Conservation (phyloP, 202 grass and related monocot genomes). For the Sporobolus alterniflorus region DNA sequence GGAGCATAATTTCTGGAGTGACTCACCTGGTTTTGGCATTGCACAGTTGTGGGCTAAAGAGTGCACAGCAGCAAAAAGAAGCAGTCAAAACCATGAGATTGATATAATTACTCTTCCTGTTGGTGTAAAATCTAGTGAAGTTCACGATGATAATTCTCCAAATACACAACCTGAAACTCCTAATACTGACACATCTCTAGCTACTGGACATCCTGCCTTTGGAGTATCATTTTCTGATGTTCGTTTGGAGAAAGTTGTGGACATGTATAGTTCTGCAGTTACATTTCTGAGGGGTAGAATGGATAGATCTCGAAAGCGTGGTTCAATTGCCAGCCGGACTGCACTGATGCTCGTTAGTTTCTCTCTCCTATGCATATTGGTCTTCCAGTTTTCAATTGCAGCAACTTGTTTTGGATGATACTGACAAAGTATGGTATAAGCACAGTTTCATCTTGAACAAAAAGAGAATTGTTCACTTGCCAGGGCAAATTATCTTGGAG, state of each 20-base stretch:
- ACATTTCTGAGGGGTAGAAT: conserved; percentile 74
- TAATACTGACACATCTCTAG: conserved; percentile 26
- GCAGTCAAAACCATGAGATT: conserved; percentile 46
- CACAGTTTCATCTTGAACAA: not conserved
- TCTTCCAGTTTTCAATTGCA: not conserved
- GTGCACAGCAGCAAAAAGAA: conserved; percentile 30
- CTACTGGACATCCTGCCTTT: conserved; percentile 41
- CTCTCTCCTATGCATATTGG: conserved; percentile 26
- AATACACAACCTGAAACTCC: conserved; percentile 31
- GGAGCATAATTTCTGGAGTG: conserved; percentile 60
- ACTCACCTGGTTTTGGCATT: conserved; percentile 74
- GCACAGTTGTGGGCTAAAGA: conserved; percentile 86
- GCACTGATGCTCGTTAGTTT: conserved; percentile 86
- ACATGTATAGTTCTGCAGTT: conserved; percentile 72
- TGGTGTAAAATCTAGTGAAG: conserved; percentile 70
- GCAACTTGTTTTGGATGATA: not conserved
- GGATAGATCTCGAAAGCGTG: conserved; percentile 69
- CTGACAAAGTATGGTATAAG: conserved; percentile 19
- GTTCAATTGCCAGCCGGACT: conserved; percentile 64
- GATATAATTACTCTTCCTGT: conserved; percentile 74
- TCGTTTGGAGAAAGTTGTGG: conserved; percentile 69
- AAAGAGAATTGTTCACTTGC: not conserved
- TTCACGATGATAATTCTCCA: conserved; percentile 36
- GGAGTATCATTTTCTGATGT: conserved; percentile 47
- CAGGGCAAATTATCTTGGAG: not conserved